These are phyloP conservation scores for Eutrema yunnanense DNA, from an alignment of 345 rosid genomes.

Conservation along the genomic window DNA sequence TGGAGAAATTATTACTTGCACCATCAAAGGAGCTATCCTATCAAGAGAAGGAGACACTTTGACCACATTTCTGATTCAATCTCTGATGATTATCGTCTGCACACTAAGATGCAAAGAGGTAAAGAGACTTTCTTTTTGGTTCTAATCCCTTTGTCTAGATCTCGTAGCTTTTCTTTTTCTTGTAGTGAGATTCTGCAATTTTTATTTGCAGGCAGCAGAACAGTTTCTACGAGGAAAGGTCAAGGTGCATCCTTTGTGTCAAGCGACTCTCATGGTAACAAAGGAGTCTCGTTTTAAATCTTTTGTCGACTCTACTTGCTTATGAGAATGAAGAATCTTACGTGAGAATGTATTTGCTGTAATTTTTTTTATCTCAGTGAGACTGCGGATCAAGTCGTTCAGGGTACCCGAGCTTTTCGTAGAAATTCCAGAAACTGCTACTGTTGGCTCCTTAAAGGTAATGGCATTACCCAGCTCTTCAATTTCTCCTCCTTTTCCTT, in stretches of 20 bases:
- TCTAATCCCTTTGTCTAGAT: neutral
- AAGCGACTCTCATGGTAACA: constrained; percentile 27
- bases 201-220: constrained; percentile 39
- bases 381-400: constrained; percentile 89
- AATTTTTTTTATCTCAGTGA: constrained; percentile 46
- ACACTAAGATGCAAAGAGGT: constrained; percentile 45
- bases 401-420: constrained; percentile 85
- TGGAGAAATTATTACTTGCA: constrained; percentile 49
- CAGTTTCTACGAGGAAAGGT: constrained; percentile 42
- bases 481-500: neutral
- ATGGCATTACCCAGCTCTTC: neutral
- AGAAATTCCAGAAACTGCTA: constrained; percentile 86
- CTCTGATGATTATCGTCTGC: constrained; percentile 41
- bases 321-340: neutral
- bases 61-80: constrained; percentile 42
- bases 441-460: constrained; percentile 90
- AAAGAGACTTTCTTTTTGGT: neutral
- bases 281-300: neutral
- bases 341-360: neutral
- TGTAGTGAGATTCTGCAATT: constrained; percentile 7
- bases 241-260: constrained; percentile 29
- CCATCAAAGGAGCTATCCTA: constrained; percentile 72
- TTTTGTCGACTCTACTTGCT: neutral
- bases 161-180: neutral
- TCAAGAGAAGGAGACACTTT: constrained; percentile 66